Conservation (phyloP, 352 stramenopile species). For the Pythium folliculosum region DNA sequence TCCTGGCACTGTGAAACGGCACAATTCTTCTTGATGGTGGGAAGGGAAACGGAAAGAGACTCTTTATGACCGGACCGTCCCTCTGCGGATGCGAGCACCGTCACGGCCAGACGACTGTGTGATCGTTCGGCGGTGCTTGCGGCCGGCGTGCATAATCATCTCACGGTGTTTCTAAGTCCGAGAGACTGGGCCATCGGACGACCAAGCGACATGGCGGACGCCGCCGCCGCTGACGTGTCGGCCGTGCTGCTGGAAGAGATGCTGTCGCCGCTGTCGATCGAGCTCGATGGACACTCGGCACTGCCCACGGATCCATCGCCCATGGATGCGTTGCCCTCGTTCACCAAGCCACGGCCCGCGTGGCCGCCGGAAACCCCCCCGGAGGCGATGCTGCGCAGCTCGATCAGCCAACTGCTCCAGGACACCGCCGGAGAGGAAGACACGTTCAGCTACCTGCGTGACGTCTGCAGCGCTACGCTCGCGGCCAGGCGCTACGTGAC, state of each 20-base stretch:
- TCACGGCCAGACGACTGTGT: too few species aligned
- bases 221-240: conserved; percentile 1
- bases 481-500: conserved; percentile 3
- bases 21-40: background rate
- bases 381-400: conserved; percentile 45
- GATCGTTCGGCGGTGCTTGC: too few species aligned
- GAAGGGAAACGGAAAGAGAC: conserved; percentile 29
- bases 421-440: conserved; percentile 49
- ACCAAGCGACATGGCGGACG: conserved; percentile 4
- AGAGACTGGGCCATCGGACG: background rate
- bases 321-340: background rate
- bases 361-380: conserved; percentile 15
- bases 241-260: conserved; percentile 9
- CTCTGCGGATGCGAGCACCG: background rate
- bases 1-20: conserved; percentile 1
- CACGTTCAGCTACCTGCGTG: conserved; percentile 51
- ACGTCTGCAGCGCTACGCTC: conserved; percentile 67
- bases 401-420: conserved; percentile 53
- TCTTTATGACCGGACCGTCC: too few species aligned
- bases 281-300: background rate
- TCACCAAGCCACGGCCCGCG: background rate
- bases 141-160: background rate
- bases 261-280: conserved; percentile 9
- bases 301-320: background rate
- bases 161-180: background rate